phyloP scores from a whole-genome alignment of 352 stramenopile genomes.

The Phytophthora agathidicida region DNA sequence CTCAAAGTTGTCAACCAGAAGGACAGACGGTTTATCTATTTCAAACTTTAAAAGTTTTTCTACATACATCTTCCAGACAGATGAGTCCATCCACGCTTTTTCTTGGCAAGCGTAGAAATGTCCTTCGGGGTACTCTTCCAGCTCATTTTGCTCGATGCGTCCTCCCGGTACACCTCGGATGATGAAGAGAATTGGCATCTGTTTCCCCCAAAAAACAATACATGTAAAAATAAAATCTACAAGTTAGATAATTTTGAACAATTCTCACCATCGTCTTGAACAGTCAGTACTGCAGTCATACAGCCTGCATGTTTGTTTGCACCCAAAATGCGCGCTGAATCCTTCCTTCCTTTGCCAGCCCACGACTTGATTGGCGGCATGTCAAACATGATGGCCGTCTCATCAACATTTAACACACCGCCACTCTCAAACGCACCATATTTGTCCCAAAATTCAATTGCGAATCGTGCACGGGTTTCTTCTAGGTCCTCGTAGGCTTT shows the following conservation, averaged over 20 bases:
- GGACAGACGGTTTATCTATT: conserved; percentile 8
- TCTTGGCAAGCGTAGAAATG: too few species aligned
- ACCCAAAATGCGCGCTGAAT: not conserved
- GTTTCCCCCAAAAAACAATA: not conserved
- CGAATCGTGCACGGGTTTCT: not conserved
- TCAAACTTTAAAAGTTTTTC: conserved; percentile 10
- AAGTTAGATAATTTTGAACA: too few species aligned
- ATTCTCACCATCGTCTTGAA: conserved; percentile 2
- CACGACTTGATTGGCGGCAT: not conserved
- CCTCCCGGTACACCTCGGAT: not conserved
- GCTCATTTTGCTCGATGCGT: not conserved
- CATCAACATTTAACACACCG: not conserved
- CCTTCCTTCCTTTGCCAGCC: not conserved
- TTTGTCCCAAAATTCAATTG: not conserved
- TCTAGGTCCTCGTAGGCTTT: not conserved
- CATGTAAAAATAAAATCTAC: not conserved
- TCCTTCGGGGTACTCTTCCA: too few species aligned
- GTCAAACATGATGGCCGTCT: conserved; percentile 5
- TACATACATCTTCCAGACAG: conserved; percentile 2
- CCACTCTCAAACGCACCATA: not conserved
- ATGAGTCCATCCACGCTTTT: not conserved
- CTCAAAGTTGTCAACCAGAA: conserved; percentile 28
- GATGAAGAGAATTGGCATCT: not conserved
- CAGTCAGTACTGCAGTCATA: conserved; percentile 6
- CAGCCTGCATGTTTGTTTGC: not conserved